A percentile compares a stretch with the other conserved stretches of the same genome.
Conservation (phyloP, 306 rosid species). For the Nissolia schottii region DNA sequence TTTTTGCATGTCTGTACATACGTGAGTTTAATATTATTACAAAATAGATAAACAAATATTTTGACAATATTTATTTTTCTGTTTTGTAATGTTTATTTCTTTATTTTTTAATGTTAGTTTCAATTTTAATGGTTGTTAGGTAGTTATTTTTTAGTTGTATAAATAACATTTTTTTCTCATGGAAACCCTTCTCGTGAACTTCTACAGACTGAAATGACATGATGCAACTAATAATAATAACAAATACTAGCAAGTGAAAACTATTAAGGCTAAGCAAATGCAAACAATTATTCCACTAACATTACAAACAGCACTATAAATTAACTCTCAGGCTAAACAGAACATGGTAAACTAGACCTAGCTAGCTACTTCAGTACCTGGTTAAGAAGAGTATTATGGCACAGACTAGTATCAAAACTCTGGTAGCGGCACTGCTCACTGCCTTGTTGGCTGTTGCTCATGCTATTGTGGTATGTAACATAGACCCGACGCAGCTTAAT, state of each 20-base stretch:
- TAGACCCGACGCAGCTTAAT: slow-evolving; percentile 31
- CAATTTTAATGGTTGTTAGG: slow-evolving; percentile 6
- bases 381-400: slow-evolving; percentile 33
- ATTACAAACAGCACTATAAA: slow-evolving; percentile 26
- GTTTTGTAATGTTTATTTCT: too few relatives aligned
- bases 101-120: too few relatives aligned
- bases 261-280: background rate
- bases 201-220: slow-evolving; percentile 40
- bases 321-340: slow-evolving; percentile 1
- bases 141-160: too few relatives aligned
- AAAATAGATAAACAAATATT: too few relatives aligned
- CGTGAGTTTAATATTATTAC: too few relatives aligned
- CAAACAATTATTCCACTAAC: background rate
- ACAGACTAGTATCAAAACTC: background rate
- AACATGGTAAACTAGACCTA: background rate
- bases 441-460: slow-evolving; percentile 28
- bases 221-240: slow-evolving; percentile 28
- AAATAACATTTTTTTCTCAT: background rate
- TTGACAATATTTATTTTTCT: too few relatives aligned
- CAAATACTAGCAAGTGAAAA: too few relatives aligned
- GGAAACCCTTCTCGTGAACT: slow-evolving; percentile 36
- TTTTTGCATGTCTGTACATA: too few relatives aligned
- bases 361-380: background rate
- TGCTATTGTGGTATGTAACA: slow-evolving; percentile 36
- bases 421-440: slow-evolving; percentile 29